Conservation (phyloP, 306 rosid genomes). For the Gillenia trifoliata region DNA sequence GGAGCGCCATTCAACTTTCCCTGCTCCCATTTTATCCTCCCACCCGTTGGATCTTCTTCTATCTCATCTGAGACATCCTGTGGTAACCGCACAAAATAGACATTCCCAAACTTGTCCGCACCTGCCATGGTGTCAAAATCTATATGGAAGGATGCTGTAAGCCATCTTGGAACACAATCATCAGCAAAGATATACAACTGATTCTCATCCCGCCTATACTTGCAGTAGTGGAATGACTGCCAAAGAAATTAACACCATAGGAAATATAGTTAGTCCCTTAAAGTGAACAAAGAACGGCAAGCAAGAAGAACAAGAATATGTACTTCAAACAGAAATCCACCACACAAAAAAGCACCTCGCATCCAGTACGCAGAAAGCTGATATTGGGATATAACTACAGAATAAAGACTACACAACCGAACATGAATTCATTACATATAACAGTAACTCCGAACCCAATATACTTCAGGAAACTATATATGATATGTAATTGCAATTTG, state of each 20-base stretch:
- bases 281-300: background rate
- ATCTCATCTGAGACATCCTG: constrained; percentile 96
- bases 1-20: constrained; percentile 96
- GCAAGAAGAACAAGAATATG: background rate
- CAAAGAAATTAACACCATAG: constrained; percentile 20
- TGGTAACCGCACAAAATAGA: constrained; percentile 79
- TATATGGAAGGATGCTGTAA: constrained; percentile 86
- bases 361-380: background rate
- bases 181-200: constrained; percentile 93
- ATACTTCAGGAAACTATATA: background rate
- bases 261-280: constrained; percentile 8
- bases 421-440: background rate
- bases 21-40: constrained; percentile 97
- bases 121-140: constrained; percentile 99
- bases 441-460: background rate
- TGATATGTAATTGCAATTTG: background rate
- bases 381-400: background rate
- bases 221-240: constrained; percentile 99
- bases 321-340: background rate
- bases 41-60: constrained; percentile 99
- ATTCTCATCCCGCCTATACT: constrained; percentile 92
- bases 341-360: background rate
- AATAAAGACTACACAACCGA: background rate
- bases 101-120: constrained; percentile 92
- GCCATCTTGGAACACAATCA: constrained; percentile 97